phyloP scores from a whole-genome alignment of 495 filamentous ascomycete species.

The Aspergillus taichungensis region DNA sequence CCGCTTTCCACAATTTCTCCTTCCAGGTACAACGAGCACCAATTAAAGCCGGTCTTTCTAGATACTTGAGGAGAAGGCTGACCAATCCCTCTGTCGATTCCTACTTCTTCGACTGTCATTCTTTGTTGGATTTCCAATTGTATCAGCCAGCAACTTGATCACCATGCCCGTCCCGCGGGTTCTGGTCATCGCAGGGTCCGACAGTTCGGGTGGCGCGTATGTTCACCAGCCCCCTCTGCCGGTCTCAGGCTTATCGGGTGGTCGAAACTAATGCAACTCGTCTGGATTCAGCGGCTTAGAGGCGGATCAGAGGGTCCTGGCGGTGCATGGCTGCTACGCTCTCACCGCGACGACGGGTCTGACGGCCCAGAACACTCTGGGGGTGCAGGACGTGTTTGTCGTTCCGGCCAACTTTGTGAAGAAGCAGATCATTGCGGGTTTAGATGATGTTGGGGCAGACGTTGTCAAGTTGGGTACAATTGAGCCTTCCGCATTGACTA shows the following conservation, averaged over 20 bases:
- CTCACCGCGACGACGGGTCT: conserved; percentile 95
- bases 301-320: conserved; percentile 91
- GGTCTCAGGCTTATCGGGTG: not conserved
- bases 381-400: conserved; percentile 73
- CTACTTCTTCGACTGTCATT: no score
- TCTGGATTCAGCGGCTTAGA: conserved; percentile 66
- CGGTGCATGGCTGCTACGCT: conserved; percentile 85
- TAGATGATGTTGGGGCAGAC: conserved; percentile 78
- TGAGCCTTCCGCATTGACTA: not conserved
- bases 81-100: no score
- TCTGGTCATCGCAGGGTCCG: conserved; percentile 76
- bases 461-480: conserved; percentile 83
- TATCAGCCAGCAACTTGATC: not conserved
- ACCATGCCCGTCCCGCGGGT: conserved; percentile 46
- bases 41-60: no score
- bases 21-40: no score
- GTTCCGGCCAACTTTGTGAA: conserved; percentile 69
- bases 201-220: conserved; percentile 83
- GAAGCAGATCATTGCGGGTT: conserved; percentile 74
- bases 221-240: conserved; percentile 20
- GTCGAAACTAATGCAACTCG: conserved; percentile 9
- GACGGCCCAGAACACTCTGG: conserved; percentile 88
- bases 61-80: no score
- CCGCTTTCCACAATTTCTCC: no score
- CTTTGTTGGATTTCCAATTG: not conserved